Conservation (phyloP, 129 eudicot species). For the Flaveria robusta region DNA sequence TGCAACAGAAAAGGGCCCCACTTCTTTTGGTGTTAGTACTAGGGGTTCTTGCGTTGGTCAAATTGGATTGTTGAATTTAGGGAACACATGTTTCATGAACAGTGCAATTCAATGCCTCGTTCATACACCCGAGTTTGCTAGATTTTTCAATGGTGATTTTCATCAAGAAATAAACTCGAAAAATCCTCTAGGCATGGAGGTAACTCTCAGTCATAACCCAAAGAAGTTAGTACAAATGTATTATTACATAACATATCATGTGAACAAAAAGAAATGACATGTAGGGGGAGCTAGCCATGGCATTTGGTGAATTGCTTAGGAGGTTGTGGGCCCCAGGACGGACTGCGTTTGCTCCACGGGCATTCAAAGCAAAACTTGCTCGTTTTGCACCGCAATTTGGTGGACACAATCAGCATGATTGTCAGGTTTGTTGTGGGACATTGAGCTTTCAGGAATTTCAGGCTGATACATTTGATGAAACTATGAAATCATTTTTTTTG, state of each 20-base stretch:
- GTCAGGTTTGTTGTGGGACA: conserved; percentile 58
- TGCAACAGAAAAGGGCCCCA: conserved; percentile 48
- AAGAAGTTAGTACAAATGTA: conserved; percentile 1
- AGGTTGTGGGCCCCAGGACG: conserved; percentile 94
- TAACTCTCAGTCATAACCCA: conserved; percentile 43
- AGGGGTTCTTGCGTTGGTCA: conserved; percentile 81
- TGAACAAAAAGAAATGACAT: conserved; percentile 13
- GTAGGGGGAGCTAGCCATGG: conserved; percentile 96
- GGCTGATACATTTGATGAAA: conserved; percentile 20
- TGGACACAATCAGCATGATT: conserved; percentile 92
- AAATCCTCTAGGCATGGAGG: conserved; percentile 96
- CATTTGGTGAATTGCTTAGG: conserved; percentile 87
- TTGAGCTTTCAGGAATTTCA: conserved; percentile 19
- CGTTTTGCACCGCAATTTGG: conserved; percentile 96
- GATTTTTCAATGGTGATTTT: conserved; percentile 77
- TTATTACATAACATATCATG: neutral
- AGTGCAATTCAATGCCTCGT: conserved; percentile 96
- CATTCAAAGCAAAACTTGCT: conserved; percentile 79
- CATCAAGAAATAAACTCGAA: conserved; percentile 76
- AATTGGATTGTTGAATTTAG: conserved; percentile 83
- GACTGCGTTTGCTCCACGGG: conserved; percentile 79
- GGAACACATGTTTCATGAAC: conserved; percentile 96
- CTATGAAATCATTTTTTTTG: neutral
- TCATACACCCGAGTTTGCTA: conserved; percentile 90
- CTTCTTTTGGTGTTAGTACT: conserved; percentile 62